Evolutionary conservation across 2,329 filamentous ascomycete species (phyloP).

Genomic region (Magnaporthiopsis poae): DNA sequence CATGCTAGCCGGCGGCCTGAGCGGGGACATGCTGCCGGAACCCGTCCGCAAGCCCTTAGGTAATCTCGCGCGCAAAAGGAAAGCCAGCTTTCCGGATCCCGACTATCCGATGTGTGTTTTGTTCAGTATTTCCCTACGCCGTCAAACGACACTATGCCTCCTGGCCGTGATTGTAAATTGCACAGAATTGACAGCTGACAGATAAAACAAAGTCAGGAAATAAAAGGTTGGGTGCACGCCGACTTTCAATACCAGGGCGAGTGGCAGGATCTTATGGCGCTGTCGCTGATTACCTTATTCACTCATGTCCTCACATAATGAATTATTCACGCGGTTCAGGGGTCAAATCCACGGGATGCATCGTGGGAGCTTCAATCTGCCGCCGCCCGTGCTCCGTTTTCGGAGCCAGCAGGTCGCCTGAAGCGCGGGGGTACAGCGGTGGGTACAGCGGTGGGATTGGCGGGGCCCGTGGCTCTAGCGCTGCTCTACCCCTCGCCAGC

Average conservation of each 20-base stretch:
- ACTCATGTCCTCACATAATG: neutral
- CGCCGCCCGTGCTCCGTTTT: neutral
- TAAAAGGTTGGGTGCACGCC: neutral
- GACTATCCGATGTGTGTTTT: neutral
- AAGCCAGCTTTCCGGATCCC: slow-evolving; percentile 8
- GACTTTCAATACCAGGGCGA: neutral
- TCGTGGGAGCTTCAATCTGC: neutral
- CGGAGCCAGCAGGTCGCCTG: neutral
- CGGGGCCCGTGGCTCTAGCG: neutral
- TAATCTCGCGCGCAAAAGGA: slow-evolving; percentile 2
- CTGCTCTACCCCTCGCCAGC: neutral
- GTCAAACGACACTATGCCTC: neutral
- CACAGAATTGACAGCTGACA: neutral
- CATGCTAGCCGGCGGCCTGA: neutral
- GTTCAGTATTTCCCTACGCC: neutral
- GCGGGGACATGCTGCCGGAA: slow-evolving; percentile 8
- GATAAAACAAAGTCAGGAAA: neutral
- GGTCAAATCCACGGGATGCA: neutral
- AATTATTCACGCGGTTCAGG: neutral
- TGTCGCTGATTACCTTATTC: neutral
- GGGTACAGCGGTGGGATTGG: neutral
- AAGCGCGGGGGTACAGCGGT: too few species aligned
- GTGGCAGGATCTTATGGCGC: neutral
- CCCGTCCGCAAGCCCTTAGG: slow-evolving; percentile 7
- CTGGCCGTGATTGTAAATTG: too few species aligned